Conservation (phyloP, 768 basidiomycete species). For the Amanita muscaria region DNA sequence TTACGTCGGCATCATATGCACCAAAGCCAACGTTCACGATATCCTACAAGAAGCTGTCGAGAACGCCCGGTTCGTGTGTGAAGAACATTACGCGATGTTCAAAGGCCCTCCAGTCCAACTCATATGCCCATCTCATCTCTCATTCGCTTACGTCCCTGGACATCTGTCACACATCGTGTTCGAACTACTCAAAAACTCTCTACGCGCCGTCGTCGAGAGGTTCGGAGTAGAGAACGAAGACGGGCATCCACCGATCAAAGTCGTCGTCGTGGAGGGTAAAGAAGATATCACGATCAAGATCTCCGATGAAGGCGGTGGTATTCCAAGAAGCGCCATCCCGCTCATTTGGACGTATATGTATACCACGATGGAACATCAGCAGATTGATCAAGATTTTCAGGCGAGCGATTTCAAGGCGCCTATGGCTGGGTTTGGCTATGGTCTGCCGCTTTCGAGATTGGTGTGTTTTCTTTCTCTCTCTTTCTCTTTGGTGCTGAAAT, state of each 20-base stretch:
- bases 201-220: conserved; percentile 92
- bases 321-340: conserved; percentile 80
- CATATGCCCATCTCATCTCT: conserved; percentile 80
- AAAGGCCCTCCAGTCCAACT: conserved; percentile 93
- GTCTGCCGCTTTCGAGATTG: conserved; percentile 83
- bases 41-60: conserved; percentile 98
- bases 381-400: conserved; percentile 69
- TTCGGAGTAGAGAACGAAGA: conserved; percentile 78
- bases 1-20: conserved; percentile 98
- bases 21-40: conserved; percentile 89
- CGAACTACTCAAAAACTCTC: conserved; percentile 94
- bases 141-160: conserved; percentile 92
- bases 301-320: conserved; percentile 93
- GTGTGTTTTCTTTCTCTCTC: conserved; percentile 44
- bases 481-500: too few relatives aligned
- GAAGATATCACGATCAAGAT: conserved; percentile 99
- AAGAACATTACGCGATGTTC: conserved; percentile 95
- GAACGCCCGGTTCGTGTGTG: conserved; percentile 90
- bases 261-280: conserved; percentile 92
- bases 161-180: conserved; percentile 96
- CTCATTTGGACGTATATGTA: conserved; percentile 99
- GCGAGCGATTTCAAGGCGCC: conserved; percentile 92
- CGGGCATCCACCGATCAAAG: conserved; percentile 82
- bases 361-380: conserved; percentile 72
- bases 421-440: conserved; percentile 97